Percentiles rank a stretch among this genome's conserved stretches.
These are phyloP conservation scores for Zygosaccharomyces sapae DNA, from an alignment of 1,139 yeast species.

Conservation along the genomic window DNA sequence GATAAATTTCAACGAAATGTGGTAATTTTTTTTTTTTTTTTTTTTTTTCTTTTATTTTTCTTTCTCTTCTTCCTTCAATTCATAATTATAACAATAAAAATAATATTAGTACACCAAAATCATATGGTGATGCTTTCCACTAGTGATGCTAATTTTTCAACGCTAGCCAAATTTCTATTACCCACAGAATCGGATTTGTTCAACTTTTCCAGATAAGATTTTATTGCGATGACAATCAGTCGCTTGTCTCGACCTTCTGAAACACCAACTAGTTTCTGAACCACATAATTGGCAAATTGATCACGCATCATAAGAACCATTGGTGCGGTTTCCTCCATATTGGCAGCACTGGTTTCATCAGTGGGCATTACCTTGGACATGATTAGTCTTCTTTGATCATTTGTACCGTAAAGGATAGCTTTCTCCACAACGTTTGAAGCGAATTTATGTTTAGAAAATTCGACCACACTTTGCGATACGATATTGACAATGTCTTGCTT, in stretches of 20 bases:
- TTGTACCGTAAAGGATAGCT: constrained; percentile 71
- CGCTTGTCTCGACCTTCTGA: constrained; percentile 65
- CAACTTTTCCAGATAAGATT: constrained; percentile 45
- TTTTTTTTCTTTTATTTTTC: no score
- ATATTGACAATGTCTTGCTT: constrained; percentile 48
- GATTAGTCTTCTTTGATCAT: constrained; percentile 57
- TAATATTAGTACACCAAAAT: constrained; percentile 1
- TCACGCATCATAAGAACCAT: constrained; percentile 91
- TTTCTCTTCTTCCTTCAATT: background rate
- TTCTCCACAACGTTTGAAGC: constrained; percentile 97
- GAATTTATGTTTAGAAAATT: constrained; percentile 88
- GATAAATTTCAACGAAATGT: background rate
- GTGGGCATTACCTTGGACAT: constrained; percentile 42
- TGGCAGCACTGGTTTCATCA: constrained; percentile 37
- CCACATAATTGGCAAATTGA: constrained; percentile 95
- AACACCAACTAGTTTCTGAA: constrained; percentile 87
- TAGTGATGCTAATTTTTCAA: constrained; percentile 62
- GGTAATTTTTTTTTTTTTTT: constrained; percentile 1
- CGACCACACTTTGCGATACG: constrained; percentile 60
- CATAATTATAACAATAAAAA: background rate
- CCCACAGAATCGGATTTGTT: constrained; percentile 34
- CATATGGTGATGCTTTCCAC: constrained; percentile 32
- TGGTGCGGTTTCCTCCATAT: constrained; percentile 56
- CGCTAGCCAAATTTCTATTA: constrained; percentile 75
- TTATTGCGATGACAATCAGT: constrained; percentile 55